These are phyloP conservation scores for Rutstroemia sp. DNA, from an alignment of 2,329 filamentous ascomycete species.

Conservation along the genomic window DNA sequence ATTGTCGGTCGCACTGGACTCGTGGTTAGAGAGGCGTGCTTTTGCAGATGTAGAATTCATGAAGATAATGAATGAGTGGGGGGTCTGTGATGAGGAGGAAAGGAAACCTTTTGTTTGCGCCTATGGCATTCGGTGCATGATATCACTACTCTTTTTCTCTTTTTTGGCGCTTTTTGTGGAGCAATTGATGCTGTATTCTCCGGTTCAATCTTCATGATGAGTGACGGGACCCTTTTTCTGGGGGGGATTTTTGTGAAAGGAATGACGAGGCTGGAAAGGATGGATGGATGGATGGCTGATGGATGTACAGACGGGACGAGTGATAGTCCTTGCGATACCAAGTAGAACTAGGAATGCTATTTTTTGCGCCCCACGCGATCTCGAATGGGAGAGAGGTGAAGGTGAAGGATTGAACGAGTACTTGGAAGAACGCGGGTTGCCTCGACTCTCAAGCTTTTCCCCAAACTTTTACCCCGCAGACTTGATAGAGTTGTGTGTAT, in stretches of 20 bases:
- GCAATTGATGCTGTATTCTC: not conserved
- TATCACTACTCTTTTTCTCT: conserved; percentile 53
- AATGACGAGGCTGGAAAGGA: not conserved
- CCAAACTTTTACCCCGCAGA: too few relatives aligned
- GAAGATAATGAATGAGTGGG: not conserved
- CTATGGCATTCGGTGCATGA: conserved; percentile 59
- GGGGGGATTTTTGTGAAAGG: not conserved
- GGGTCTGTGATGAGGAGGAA: not conserved
- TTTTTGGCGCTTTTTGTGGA: conserved; percentile 32
- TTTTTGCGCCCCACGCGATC: too few relatives aligned
- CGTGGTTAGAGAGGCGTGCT: conserved; percentile 10
- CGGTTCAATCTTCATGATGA: not conserved
- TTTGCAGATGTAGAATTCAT: not conserved
- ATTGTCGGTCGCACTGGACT: conserved; percentile 48
- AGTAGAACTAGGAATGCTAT: too few relatives aligned
- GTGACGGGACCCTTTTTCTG: not conserved
- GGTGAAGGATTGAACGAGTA: too few relatives aligned
- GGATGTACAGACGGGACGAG: too few relatives aligned
- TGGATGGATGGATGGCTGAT: not conserved
- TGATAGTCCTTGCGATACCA: too few relatives aligned
- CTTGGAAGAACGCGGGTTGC: too few relatives aligned
- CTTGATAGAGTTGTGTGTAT: too few relatives aligned
- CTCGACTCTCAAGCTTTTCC: too few relatives aligned
- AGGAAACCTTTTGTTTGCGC: conserved; percentile 39
- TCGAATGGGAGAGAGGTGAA: too few relatives aligned